Base-by-base conservation (phyloP, 106 monocot genomes). In the Posidonia australis region DNA sequence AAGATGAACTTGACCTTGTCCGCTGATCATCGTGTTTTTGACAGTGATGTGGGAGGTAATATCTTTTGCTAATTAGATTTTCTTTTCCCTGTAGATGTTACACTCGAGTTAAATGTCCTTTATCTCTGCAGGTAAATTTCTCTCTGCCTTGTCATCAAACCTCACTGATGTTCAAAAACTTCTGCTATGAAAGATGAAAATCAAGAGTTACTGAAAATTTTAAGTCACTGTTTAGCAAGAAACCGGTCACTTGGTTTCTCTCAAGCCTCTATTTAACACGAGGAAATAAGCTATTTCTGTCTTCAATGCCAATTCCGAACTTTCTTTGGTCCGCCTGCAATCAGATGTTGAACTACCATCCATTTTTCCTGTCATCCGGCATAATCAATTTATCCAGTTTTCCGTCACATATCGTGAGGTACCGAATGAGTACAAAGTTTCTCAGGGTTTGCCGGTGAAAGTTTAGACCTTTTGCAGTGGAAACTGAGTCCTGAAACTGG, bases 1-100 rank as follows among this genome's bases (percentile, higher is more conserved):
- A 98, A 91, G 77, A 98, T 91, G 98, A 81, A 60, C 60, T 74
- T 98, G 41, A 98, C 70, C 23, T 65, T 98, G 55, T 98, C 98
- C 32, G 98, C 98, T 46, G 98, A 98, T 73, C 76, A 91, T 67
- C 90, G 98, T 63, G 82, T 98, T 62, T 85, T 80, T 65, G 83
- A 88, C 27, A 80, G 72, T 2, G 66, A 79, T 36, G 44, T 90
- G 42, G 87, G 83, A 79, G 87, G 98, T 90, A 78, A 54, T 29
- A 10, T 5, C 25, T 11, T 25, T 12, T 12, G 19, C 48, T 29
- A 11, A 1, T 12, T 10, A 29, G 7, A 0, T 31, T 60, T 1
- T 58, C 24, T 44, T 11, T 16, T 29, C 18, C 44, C 13, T 26
- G 19, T 3, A 22, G 5, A 46, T 52, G 18, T 2, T 12, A 49